A percentile compares a stretch with the other conserved stretches of the same genome.
Evolutionary conservation across 1,284 basidiomycete species (phyloP).

Genomic region (Ustilago shanxiensis): DNA sequence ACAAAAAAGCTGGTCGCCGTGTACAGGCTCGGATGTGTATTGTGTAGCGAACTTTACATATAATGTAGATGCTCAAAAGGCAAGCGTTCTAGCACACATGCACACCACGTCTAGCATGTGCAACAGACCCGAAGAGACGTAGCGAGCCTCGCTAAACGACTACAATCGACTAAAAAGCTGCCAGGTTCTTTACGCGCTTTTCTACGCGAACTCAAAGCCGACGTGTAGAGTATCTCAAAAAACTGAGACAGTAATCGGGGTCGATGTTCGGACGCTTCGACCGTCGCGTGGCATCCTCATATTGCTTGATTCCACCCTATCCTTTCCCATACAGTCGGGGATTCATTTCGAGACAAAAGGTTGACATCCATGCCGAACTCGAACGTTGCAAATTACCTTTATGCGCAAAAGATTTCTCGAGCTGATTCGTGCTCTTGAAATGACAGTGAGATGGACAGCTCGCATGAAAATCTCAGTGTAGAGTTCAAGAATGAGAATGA

Average conservation of each 20-base stretch:
- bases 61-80: not conserved
- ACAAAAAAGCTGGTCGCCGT: not conserved
- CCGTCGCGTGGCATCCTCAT: not conserved
- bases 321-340: not conserved
- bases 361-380: no score
- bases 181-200: not conserved
- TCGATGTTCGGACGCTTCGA: not conserved
- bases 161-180: not conserved
- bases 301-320: no score
- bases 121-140: not conserved
- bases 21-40: not conserved
- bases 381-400: no score
- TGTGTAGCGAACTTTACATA: slow-evolving; percentile 4
- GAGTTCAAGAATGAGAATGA: slow-evolving; percentile 1
- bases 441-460: not conserved
- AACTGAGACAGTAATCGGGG: not conserved
- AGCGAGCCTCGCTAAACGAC: not conserved
- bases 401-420: no score
- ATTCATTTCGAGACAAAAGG: not conserved
- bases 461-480: not conserved
- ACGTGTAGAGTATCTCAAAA: no score
- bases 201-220: not conserved
- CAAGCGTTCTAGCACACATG: not conserved
- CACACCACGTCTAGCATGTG: not conserved
- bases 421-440: no score